Conservation (phyloP, 2,329 filamentous ascomycete species). For the Clarireedia hainanense region DNA sequence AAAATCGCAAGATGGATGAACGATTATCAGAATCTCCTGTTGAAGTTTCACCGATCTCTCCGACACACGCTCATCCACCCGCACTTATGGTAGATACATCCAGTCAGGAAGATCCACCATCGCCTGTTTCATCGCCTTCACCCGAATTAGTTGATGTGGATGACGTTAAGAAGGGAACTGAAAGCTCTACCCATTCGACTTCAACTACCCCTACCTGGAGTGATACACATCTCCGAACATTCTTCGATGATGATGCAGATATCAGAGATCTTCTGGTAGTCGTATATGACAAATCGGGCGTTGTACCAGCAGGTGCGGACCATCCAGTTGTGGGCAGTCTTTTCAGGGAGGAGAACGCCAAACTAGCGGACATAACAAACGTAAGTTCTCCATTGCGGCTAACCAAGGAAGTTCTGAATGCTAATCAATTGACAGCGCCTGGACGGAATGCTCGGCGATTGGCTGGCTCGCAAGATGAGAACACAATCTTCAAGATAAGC, state of each 20-base stretch:
- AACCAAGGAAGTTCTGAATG: not conserved
- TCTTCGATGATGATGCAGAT: conserved; percentile 83
- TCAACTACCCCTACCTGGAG: conserved; percentile 65
- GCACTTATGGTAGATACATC: conserved; percentile 64
- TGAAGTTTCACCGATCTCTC: conserved; percentile 51
- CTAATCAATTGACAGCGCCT: conserved; percentile 49
- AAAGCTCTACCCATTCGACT: conserved; percentile 48
- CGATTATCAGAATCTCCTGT: conserved; percentile 62
- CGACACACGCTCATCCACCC: conserved; percentile 46
- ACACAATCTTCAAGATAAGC: conserved; percentile 22
- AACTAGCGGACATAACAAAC: conserved; percentile 76
- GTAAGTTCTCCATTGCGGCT: conserved; percentile 36
- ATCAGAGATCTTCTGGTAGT: conserved; percentile 85
- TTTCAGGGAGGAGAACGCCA: conserved; percentile 81
- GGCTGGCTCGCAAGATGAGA: conserved; percentile 66
- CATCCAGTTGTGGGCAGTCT: conserved; percentile 76
- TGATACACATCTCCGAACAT: conserved; percentile 75
- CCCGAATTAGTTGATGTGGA: conserved; percentile 49
- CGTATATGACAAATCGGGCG: conserved; percentile 84
- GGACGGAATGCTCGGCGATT: conserved; percentile 78
- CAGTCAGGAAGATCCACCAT: conserved; percentile 59
- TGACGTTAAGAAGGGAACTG: conserved; percentile 32
- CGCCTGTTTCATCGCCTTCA: conserved; percentile 55
- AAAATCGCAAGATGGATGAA: conserved; percentile 33
- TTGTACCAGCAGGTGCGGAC: conserved; percentile 70